Conservation (phyloP, 108 stramenopile genomes). For the Discostella stelligeroides region DNA sequence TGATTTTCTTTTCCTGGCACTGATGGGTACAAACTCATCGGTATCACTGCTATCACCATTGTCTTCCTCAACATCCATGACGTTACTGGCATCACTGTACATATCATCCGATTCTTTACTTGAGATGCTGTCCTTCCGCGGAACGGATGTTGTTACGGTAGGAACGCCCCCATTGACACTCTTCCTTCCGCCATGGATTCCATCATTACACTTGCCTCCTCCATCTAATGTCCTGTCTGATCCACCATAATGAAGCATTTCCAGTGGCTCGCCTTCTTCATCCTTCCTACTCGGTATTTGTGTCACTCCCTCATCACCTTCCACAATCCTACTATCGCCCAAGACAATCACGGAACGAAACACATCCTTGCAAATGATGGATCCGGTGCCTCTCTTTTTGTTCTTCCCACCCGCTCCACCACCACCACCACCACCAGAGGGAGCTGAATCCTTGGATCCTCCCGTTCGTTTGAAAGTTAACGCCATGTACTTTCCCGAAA, state of each 20-base stretch:
- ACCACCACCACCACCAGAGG: constrained; percentile 28
- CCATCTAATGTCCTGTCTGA: constrained; percentile 75
- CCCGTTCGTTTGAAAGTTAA: constrained; percentile 47
- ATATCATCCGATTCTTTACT: constrained; percentile 2
- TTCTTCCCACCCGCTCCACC: constrained; percentile 41
- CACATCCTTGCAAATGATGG: constrained; percentile 63
- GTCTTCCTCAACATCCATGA: constrained; percentile 16
- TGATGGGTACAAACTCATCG: constrained; percentile 51
- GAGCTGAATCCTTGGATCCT: constrained; percentile 32
- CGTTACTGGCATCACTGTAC: constrained; percentile 13
- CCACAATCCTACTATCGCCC: constrained; percentile 54
- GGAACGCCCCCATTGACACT: constrained; percentile 3
- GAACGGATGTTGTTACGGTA: not conserved
- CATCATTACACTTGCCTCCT: constrained; percentile 32
- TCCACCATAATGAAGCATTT: constrained; percentile 64
- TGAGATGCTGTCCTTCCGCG: constrained; percentile 15
- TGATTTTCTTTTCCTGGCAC: constrained; percentile 36
- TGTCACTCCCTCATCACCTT: constrained; percentile 5
- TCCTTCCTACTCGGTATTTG: not conserved
- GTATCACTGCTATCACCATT: constrained; percentile 23
- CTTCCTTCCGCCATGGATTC: constrained; percentile 3
- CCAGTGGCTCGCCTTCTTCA: not conserved
- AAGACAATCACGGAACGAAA: constrained; percentile 76
- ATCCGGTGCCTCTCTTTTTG: constrained; percentile 55
- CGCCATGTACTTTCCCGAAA: constrained; percentile 43